Percentiles rank a stretch among this genome's conserved stretches.
These are phyloP conservation scores for Secale cereale DNA, from an alignment of 176 grass and related monocot genomes.

Conservation along the genomic window DNA sequence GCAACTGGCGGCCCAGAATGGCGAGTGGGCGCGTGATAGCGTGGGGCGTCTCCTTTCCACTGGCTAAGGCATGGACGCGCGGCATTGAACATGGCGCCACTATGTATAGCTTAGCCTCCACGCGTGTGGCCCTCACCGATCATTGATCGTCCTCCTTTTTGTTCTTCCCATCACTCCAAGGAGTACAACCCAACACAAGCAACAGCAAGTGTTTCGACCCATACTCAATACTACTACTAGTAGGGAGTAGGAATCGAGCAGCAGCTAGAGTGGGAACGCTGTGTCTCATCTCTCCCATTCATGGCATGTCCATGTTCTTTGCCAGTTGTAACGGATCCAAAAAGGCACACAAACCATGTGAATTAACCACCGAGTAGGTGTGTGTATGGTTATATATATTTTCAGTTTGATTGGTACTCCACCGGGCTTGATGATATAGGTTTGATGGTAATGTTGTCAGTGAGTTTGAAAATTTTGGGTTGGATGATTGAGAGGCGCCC, in stretches of 20 bases:
- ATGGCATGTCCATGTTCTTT: not conserved
- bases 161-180: constrained; percentile 16
- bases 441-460: too few species aligned
- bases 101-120: constrained; percentile 9
- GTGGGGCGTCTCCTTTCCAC: not conserved
- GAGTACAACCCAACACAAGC: not conserved
- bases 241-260: not conserved
- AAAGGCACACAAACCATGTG: constrained; percentile 24
- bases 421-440: not conserved
- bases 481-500: not conserved
- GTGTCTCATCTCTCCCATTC: not conserved
- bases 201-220: not conserved
- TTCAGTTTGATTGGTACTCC: not conserved
- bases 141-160: not conserved
- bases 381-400: not conserved
- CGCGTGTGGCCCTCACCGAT: not conserved
- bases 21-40: constrained; percentile 18
- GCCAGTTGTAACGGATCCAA: not conserved
- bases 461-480: too few species aligned
- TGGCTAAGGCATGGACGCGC: not conserved
- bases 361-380: not conserved
- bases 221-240: not conserved
- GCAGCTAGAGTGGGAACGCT: not conserved
- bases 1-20: not conserved
- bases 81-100: not conserved